Conservation (phyloP, 2,329 filamentous ascomycete genomes). For the Elsinoe necatrix region DNA sequence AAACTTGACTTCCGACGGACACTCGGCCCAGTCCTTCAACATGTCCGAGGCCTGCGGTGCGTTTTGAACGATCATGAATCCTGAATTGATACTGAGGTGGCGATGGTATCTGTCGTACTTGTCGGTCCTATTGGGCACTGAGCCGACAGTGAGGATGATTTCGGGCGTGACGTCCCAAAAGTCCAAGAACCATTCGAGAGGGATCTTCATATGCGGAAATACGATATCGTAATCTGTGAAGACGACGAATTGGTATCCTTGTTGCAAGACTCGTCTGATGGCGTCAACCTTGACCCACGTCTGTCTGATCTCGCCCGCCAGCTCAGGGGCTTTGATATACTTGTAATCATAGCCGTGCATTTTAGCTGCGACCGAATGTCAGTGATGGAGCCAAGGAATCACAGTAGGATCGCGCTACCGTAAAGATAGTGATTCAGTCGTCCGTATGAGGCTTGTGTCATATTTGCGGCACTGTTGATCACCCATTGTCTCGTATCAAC, state of each 20-base stretch:
- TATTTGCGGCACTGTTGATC: neutral
- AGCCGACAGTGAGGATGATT: slow-evolving; percentile 33
- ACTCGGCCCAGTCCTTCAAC: slow-evolving; percentile 28
- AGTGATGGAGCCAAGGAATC: no score
- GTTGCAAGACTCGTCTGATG: slow-evolving; percentile 25
- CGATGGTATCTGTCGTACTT: slow-evolving; percentile 37
- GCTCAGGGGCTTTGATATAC: slow-evolving; percentile 36
- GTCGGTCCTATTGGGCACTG: slow-evolving; percentile 32
- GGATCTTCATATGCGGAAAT: slow-evolving; percentile 36
- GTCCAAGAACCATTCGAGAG: slow-evolving; percentile 43
- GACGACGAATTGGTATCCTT: slow-evolving; percentile 37
- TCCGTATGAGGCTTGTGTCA: neutral
- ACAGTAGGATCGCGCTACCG: neutral
- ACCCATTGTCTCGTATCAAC: slow-evolving; percentile 2
- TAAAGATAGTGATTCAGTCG: slow-evolving; percentile 33
- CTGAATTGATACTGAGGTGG: slow-evolving; percentile 33
- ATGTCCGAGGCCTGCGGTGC: slow-evolving; percentile 27
- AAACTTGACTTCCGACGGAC: slow-evolving; percentile 29
- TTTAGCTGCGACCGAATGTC: slow-evolving; percentile 18
- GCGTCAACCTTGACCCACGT: slow-evolving; percentile 41
- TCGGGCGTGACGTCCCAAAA: slow-evolving; percentile 36
- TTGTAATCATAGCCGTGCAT: slow-evolving; percentile 46
- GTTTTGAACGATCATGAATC: slow-evolving; percentile 38
- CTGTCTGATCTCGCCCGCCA: slow-evolving; percentile 35
- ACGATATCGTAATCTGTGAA: slow-evolving; percentile 41